Evolutionary conservation across 2,329 filamentous ascomycete genomes (phyloP), one percentile per base, ranked within the genome.

Genomic region (Exophiala sideris): DNA sequence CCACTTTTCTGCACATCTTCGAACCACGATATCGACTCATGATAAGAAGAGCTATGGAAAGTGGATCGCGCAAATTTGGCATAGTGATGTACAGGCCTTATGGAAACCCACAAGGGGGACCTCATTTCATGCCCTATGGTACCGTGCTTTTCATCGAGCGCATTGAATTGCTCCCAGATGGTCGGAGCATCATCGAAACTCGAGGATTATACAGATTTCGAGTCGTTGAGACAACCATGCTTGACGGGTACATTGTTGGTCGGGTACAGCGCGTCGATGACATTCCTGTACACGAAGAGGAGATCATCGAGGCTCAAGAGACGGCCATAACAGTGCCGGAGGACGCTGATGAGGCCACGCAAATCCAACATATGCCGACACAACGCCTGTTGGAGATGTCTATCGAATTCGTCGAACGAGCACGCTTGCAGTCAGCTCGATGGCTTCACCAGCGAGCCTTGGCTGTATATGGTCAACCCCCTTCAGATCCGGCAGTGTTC

Each of bases 1-100:
- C 87, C 0, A 91, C 89, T 0, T 94, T 94, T 62, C 75, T 96
- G 2, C 88, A 95, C 64, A 82, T 96, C n/a, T 96, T 95, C 66
- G 91, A 96, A 68, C 88, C 89, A n/a, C 81, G 88, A 5, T 96
- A 96, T 67, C 83, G 89, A 6, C 77, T 94, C n/a, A 94, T 96
- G 89, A 86, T 96, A 35, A 81, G 87, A 44, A 82, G 90, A 34
- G 87, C 84, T 0, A 75, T 95, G 49, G 86, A 91, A 58, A 75
- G 65, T 52, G 83, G 84, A 0, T 82, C 87, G 56, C 77, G 82
- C 11, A 88, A 83, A 20, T 96, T 96, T 65, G 91, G 91, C 20
- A 95, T 96, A 88, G 80, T 95, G 14, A 79, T 89, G 65, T 84
- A 85, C 58, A 88, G 86, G 61, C 74, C 76, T 42, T 70, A 71